phyloP scores from a whole-genome alignment of 163 green algal species.

The Scenedesmus sp. region DNA sequence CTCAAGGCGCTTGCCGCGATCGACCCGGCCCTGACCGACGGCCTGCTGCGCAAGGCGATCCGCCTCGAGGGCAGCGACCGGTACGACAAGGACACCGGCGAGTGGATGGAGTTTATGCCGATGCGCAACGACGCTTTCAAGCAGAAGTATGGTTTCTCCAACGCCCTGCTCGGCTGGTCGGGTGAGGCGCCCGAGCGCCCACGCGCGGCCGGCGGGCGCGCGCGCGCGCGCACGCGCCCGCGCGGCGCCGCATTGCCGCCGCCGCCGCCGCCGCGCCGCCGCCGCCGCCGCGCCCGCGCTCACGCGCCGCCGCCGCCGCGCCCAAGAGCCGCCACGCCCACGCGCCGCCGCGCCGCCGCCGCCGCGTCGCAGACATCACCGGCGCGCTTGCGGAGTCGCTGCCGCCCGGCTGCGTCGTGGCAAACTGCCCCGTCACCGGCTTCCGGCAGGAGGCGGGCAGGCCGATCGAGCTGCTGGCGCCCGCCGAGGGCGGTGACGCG shows the following conservation, averaged over 20 bases:
- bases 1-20: constrained; percentile 34
- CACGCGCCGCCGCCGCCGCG: no score
- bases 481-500: not conserved
- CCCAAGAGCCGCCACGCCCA: no score
- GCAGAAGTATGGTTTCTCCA: constrained; percentile 32
- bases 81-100: constrained; percentile 32
- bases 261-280: no score
- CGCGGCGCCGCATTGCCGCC: no score
- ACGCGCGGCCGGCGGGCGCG: no score
- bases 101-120: constrained; percentile 1
- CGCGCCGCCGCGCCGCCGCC: no score
- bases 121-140: constrained; percentile 35
- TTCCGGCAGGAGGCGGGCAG: constrained; percentile 2
- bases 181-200: no score
- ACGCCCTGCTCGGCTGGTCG: constrained; percentile 38
- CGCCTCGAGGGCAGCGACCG: constrained; percentile 31
- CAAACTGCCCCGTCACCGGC: constrained; percentile 20
- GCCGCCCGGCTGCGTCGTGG: constrained; percentile 1
- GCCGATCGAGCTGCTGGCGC: constrained; percentile 10
- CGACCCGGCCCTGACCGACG: not conserved
- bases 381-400: constrained; percentile 19
- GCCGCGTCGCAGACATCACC: constrained; percentile 40
- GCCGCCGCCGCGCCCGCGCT: no score
- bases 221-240: no score
- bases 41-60: constrained; percentile 14